A percentile compares a stretch with the other conserved stretches of the same genome.
phyloP scores from a whole-genome alignment of 805 yeast species.

The Debaryomyces hansenii region DNA sequence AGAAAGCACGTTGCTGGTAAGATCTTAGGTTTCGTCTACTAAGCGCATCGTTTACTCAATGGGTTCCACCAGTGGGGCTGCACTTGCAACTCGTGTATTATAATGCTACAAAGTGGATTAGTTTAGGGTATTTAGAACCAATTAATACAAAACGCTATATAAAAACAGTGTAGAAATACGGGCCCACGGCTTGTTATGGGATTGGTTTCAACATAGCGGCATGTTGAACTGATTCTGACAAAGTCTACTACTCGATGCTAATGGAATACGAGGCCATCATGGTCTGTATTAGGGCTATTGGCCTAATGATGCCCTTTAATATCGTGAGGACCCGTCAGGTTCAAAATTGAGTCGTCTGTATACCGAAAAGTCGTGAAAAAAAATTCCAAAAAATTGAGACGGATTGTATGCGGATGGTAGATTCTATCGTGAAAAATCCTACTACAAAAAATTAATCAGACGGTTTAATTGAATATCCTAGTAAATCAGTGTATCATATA shows the following conservation, averaged over 20 bases:
- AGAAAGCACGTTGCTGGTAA: constrained; percentile 99
- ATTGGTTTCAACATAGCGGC: too few relatives aligned
- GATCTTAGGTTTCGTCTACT: constrained; percentile 97
- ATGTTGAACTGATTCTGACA: too few relatives aligned
- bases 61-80: too few relatives aligned
- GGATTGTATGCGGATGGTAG: neutral
- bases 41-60: constrained; percentile 23
- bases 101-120: neutral
- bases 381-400: too few relatives aligned
- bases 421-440: neutral
- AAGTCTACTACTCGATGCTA: too few relatives aligned
- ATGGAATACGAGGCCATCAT: too few relatives aligned
- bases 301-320: neutral
- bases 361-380: neutral
- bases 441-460: neutral
- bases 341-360: neutral
- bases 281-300: neutral
- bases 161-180: too few relatives aligned
- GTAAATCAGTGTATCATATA: constrained; percentile 10
- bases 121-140: neutral
- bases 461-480: neutral
- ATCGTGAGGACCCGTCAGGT: neutral
- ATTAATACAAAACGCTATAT: neutral
- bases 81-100: neutral
- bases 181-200: too few relatives aligned